These are phyloP conservation scores for Scutellaria baicalensis DNA, from an alignment of 257 asterid species.

Conservation along the genomic window DNA sequence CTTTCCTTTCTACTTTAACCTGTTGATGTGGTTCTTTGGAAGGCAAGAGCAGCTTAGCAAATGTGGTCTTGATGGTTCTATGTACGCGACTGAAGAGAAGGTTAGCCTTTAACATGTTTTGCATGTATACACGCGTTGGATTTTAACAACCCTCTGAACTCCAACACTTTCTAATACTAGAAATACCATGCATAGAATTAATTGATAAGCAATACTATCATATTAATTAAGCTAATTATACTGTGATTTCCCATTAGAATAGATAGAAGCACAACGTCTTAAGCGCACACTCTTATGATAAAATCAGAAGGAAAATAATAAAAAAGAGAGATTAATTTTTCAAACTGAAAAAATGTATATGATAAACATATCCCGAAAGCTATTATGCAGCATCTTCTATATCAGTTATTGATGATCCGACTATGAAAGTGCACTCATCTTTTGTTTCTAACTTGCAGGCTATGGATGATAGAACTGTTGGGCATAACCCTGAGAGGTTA, in stretches of 20 bases:
- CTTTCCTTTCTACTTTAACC: background rate
- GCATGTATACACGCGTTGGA: background rate
- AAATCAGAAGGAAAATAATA: background rate
- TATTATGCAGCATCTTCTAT: background rate
- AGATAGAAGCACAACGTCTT: background rate
- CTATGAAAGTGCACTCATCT: background rate
- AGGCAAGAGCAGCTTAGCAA: constrained; percentile 81
- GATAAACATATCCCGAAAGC: background rate
- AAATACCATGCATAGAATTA: background rate
- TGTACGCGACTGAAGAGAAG: constrained; percentile 75
- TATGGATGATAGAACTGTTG: constrained; percentile 78
- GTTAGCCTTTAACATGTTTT: constrained; percentile 21
- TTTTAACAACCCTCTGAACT: background rate
- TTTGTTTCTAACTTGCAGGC: constrained; percentile 48
- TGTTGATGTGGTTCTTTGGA: constrained; percentile 24
- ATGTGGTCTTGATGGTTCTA: constrained; percentile 84
- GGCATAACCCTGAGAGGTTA: constrained; percentile 92
- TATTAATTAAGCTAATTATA: background rate
- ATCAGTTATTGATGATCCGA: background rate
- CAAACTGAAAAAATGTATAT: background rate
- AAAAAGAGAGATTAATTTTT: background rate
- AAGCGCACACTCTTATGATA: background rate
- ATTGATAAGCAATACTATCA: background rate
- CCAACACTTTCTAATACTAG: background rate
- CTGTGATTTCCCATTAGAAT: background rate